A percentile compares a stretch with the other conserved stretches of the same genome.
These are phyloP conservation scores for Ambrosia hybrid DNA, from an alignment of 140 eudicot species.

Conservation along the genomic window DNA sequence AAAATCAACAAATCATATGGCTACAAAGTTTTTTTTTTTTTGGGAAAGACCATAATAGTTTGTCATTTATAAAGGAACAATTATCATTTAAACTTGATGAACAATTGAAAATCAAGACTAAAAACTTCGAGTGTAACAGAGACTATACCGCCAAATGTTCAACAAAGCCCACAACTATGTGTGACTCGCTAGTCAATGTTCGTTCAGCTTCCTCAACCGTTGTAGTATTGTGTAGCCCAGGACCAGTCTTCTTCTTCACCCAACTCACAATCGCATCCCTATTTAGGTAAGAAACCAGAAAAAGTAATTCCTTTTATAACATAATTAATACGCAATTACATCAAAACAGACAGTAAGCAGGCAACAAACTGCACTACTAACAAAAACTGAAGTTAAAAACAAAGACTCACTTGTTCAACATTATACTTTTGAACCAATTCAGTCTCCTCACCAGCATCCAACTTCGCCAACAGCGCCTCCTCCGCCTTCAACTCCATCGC, in stretches of 20 bases:
- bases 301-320: no score
- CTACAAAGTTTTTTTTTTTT: neutral
- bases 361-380: no score
- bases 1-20: no score
- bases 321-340: no score
- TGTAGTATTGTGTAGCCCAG: constrained; percentile 53
- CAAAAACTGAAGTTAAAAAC: neutral
- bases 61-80: neutral
- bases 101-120: neutral
- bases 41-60: no score
- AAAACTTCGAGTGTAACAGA: constrained; percentile 17
- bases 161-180: constrained; percentile 59
- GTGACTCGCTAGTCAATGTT: constrained; percentile 50
- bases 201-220: constrained; percentile 62
- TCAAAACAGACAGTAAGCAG: no score
- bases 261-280: constrained; percentile 81
- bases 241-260: constrained; percentile 86
- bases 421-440: constrained; percentile 61
- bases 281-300: constrained; percentile 15
- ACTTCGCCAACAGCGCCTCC: constrained; percentile 67
- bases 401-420: constrained; percentile 64
- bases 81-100: neutral
- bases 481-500: constrained; percentile 70
- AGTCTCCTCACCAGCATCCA: constrained; percentile 64
- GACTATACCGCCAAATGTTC: constrained; percentile 53